phyloP scores from a whole-genome alignment of 1,139 yeast species.

The Yamadazyma siamensis region DNA sequence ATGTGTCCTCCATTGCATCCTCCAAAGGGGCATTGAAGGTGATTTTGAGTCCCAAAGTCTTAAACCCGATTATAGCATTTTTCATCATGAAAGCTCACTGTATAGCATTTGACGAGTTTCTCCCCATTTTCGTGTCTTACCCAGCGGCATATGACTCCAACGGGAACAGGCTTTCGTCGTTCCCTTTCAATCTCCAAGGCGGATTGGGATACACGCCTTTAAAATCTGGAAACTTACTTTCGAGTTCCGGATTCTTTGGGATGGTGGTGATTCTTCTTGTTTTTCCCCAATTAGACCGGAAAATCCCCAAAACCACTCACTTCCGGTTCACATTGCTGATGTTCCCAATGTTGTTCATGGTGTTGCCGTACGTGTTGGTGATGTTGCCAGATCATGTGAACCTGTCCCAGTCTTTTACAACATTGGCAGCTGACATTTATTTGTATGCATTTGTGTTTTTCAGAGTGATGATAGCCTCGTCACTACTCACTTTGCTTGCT shows the following conservation, averaged over 20 bases:
- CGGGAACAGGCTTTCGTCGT: slow-evolving; percentile 36
- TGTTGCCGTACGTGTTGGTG: slow-evolving; percentile 49
- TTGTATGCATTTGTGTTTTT: slow-evolving; percentile 20
- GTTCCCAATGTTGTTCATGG: slow-evolving; percentile 46
- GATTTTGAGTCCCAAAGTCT: slow-evolving; percentile 7
- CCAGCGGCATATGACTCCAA: slow-evolving; percentile 5
- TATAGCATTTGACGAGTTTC: slow-evolving; percentile 51
- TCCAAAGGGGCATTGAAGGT: slow-evolving; percentile 8
- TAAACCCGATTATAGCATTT: slow-evolving; percentile 9
- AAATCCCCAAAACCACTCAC: slow-evolving; percentile 41
- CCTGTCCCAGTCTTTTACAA: slow-evolving; percentile 17
- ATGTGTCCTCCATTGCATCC: neutral
- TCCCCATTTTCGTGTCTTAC: slow-evolving; percentile 53
- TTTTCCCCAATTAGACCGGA: slow-evolving; percentile 54
- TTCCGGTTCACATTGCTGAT: slow-evolving; percentile 37
- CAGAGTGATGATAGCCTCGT: slow-evolving; percentile 15
- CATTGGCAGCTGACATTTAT: slow-evolving; percentile 19
- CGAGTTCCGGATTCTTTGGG: slow-evolving; percentile 55
- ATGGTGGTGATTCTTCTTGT: slow-evolving; percentile 45
- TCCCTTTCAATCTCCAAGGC: slow-evolving; percentile 28
- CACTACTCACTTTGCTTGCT: slow-evolving; percentile 35
- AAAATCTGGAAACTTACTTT: slow-evolving; percentile 51
- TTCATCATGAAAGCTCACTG: slow-evolving; percentile 29
- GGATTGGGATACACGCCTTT: slow-evolving; percentile 33
- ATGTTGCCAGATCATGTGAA: slow-evolving; percentile 18